Percentiles rank a stretch among this genome's conserved stretches.
phyloP scores from a whole-genome alignment of 345 rosid species.

The Gossypium australe region DNA sequence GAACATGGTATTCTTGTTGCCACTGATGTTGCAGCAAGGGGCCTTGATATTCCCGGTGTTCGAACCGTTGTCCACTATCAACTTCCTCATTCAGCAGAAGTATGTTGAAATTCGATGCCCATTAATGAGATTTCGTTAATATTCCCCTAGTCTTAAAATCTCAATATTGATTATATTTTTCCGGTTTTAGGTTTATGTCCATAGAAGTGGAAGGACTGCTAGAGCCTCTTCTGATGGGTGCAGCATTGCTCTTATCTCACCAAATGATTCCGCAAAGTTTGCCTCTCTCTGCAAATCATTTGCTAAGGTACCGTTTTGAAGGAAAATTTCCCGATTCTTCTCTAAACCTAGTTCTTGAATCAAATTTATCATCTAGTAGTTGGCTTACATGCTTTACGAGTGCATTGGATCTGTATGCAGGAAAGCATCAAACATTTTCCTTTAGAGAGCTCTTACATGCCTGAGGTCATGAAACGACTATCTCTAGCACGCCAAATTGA shows the following conservation, averaged over 20 bases:
- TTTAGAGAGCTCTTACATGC: slow-evolving; percentile 75
- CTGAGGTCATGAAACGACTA: slow-evolving; percentile 72
- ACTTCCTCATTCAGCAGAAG: slow-evolving; percentile 97
- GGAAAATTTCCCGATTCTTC: slow-evolving; percentile 8
- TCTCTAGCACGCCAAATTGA: slow-evolving; percentile 94
- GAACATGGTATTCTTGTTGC: slow-evolving; percentile 86
- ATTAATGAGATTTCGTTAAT: slow-evolving; percentile 5
- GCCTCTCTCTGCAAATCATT: slow-evolving; percentile 86
- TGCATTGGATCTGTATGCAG: slow-evolving; percentile 38
- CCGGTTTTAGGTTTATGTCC: slow-evolving; percentile 73
- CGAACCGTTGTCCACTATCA: slow-evolving; percentile 95
- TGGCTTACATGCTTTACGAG: neutral
- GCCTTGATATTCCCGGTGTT: slow-evolving; percentile 91
- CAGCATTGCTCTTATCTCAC: slow-evolving; percentile 78
- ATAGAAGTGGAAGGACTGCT: slow-evolving; percentile 98
- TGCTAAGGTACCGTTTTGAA: slow-evolving; percentile 50
- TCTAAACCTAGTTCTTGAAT: neutral
- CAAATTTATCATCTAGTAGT: neutral
- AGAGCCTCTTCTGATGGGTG: slow-evolving; percentile 94
- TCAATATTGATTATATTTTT: slow-evolving; percentile 3
- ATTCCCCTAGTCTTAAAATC: slow-evolving; percentile 4
- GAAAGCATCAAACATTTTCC: slow-evolving; percentile 81
- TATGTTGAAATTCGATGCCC: slow-evolving; percentile 25
- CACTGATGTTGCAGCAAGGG: slow-evolving; percentile 97
- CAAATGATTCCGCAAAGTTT: slow-evolving; percentile 76